Base-by-base conservation (phyloP, 177 flowering plant genomes). In the Vitis hybrid region DNA sequence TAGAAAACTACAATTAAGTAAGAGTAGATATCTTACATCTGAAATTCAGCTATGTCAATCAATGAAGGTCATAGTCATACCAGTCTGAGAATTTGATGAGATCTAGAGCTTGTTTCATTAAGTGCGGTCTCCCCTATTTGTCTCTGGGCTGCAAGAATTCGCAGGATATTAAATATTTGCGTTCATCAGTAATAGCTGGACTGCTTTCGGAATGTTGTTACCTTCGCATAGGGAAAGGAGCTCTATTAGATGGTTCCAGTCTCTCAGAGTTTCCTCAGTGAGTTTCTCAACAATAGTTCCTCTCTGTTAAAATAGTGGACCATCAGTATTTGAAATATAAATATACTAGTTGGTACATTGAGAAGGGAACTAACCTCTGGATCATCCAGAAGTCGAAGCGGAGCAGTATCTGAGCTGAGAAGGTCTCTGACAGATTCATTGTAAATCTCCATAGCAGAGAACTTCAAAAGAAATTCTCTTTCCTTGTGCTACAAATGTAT, bases 1-100 rank as follows among this genome's bases (percentile, higher is more conserved):
- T 62, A 66, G 56, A 11, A 34, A 77, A 57, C 13, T 51, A n/a
- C 18, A 54, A 60, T 56, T 39, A 39, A 4, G 52, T 21, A 32
- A 26, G 18, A 58, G 15, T 39, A 21, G 5, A 32, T 18, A 63
- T 39, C 45, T 39, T 39, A 6, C 45, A 39, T 39, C 0, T 39
- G 45, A 39, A 39, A 39, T 39, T 39, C 45, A 7, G 1, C 45
- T 39, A 5, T 39, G 8, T 11, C 2, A 62, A 62, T 51, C 11
- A 45, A 52, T 54, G 34, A 48, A 26, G 13, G 21, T 62, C 14
- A 60, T 56, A 57, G 7, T 56, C 80, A n/a, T 80, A 93, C 98
- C 90, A 92, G 72, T 79, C 91, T 83, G 56, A 96, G 83, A 75
- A 93, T 93, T 78, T 93, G 98, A 82, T 93, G 98, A 67, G 98